phyloP scores from a whole-genome alignment of 2,329 filamentous ascomycete species.

The Calonectria henricotiae region DNA sequence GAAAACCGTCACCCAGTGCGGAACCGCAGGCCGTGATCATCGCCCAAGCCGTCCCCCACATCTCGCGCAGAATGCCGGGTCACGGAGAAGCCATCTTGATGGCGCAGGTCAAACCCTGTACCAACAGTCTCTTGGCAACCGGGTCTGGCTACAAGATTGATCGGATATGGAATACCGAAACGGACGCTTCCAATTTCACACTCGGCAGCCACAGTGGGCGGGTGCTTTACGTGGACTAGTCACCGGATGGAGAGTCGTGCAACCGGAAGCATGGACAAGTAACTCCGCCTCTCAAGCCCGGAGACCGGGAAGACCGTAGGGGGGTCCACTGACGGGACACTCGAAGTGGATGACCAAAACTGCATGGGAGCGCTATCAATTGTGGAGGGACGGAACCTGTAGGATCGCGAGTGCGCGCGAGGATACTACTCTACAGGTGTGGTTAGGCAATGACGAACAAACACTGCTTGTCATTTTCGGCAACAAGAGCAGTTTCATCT shows the following conservation, averaged over 20 bases:
- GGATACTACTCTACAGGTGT: conserved; percentile 89
- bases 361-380: conserved; percentile 94
- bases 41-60: conserved; percentile 92
- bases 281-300: conserved; percentile 91
- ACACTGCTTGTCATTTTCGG: conserved; percentile 89
- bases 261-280: conserved; percentile 94
- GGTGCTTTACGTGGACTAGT: conserved; percentile 91
- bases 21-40: conserved; percentile 94
- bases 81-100: conserved; percentile 93
- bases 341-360: conserved; percentile 90
- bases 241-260: conserved; percentile 88
- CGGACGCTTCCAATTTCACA: conserved; percentile 89
- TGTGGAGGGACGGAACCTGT: conserved; percentile 81
- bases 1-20: conserved; percentile 71
- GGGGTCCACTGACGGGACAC: conserved; percentile 84
- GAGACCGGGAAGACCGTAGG: conserved; percentile 83
- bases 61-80: conserved; percentile 89
- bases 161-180: conserved; percentile 95
- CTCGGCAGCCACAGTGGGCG: conserved; percentile 89
- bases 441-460: conserved; percentile 87
- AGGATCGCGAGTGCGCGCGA: conserved; percentile 91
- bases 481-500: conserved; percentile 91
- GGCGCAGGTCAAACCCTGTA: conserved; percentile 87
- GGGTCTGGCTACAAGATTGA: conserved; percentile 94
- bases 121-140: conserved; percentile 85